phyloP scores from a whole-genome alignment of 2,329 filamentous ascomycete genomes.

The Sporothrix inflata region DNA sequence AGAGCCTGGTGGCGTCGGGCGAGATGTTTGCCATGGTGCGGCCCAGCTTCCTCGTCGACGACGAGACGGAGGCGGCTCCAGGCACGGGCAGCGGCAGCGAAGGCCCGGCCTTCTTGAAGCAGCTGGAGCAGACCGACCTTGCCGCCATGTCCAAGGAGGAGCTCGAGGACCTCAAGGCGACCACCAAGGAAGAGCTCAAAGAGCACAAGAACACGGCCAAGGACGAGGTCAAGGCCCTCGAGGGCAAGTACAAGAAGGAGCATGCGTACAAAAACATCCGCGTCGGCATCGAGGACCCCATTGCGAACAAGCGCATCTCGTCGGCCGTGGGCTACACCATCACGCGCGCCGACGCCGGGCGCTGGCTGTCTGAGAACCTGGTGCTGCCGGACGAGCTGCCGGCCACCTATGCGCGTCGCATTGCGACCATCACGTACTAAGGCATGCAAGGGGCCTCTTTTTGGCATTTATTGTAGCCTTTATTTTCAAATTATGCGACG shows the following conservation, averaged over 20 bases:
- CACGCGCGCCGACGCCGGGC: conserved; percentile 47
- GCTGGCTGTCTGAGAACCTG: conserved; percentile 45
- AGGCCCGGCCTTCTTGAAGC: not conserved
- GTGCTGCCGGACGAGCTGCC: not conserved
- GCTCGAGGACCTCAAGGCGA: not conserved
- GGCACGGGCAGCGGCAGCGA: not conserved
- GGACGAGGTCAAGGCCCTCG: not conserved
- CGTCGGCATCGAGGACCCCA: conserved; percentile 40
- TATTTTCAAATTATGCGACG: no score
- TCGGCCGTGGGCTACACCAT: conserved; percentile 48
- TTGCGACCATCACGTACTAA: conserved; percentile 8
- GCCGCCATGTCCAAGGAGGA: not conserved
- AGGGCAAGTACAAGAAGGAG: conserved; percentile 15
- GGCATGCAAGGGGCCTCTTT: not conserved
- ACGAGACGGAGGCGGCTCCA: conserved; percentile 10
- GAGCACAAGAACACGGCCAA: not conserved
- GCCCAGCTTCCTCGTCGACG: conserved; percentile 38
- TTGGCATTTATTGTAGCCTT: not conserved
- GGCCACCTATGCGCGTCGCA: not conserved
- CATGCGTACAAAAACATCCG: conserved; percentile 23
- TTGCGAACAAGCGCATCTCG: conserved; percentile 38
- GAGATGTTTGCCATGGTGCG: conserved; percentile 28
- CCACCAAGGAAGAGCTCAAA: conserved; percentile 6
- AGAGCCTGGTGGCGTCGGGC: conserved; percentile 37
- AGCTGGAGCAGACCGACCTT: not conserved